Evolutionary conservation across 768 basidiomycete genomes (phyloP).

Genomic region (Podaxis sp.): DNA sequence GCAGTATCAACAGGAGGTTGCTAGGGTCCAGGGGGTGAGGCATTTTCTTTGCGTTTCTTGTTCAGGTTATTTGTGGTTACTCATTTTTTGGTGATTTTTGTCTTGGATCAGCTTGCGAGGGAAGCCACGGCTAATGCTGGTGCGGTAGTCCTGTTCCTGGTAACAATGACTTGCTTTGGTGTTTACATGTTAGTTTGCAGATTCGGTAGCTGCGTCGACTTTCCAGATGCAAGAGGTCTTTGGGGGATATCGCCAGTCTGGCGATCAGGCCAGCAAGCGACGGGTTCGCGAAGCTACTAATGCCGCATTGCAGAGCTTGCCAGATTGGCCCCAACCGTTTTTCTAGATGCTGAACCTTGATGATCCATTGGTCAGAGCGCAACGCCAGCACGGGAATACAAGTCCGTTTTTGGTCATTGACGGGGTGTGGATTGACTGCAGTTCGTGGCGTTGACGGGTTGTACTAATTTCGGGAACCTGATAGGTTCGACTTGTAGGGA

Average conservation of each 20-base stretch:
- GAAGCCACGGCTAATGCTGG: conserved; percentile 56
- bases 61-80: conserved; percentile 2
- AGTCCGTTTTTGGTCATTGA: neutral
- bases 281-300: conserved; percentile 80
- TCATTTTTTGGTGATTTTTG: neutral
- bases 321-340: conserved; percentile 64
- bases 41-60: neutral
- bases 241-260: conserved; percentile 70
- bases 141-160: conserved; percentile 26
- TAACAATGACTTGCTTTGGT: neutral
- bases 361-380: neutral
- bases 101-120: conserved; percentile 44
- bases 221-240: conserved; percentile 81
- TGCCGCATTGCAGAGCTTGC: conserved; percentile 67
- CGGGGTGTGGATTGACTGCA: neutral
- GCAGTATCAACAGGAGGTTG: conserved; percentile 55
- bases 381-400: neutral
- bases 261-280: conserved; percentile 67
- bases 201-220: conserved; percentile 64
- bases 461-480: neutral
- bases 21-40: conserved; percentile 59
- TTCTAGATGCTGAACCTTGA: neutral
- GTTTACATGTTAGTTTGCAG: conserved; percentile 30
- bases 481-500: neutral
- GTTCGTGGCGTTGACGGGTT: neutral